A percentile compares a stretch with the other conserved stretches of the same genome.
Evolutionary conservation across 768 basidiomycete genomes (phyloP).

Genomic region (Mycena alexandri): DNA sequence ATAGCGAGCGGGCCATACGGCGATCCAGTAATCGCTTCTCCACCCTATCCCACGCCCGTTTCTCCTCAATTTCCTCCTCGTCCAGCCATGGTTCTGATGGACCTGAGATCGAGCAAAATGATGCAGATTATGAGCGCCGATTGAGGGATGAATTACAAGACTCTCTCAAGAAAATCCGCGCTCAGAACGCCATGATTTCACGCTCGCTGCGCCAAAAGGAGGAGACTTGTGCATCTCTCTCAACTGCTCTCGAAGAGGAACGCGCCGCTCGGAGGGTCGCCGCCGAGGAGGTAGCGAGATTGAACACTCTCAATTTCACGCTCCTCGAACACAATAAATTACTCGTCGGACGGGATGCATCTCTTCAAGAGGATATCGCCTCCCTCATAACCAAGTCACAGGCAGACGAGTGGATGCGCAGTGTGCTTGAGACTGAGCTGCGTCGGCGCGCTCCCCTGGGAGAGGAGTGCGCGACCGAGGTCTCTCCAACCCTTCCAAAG

Average conservation of each 20-base stretch:
- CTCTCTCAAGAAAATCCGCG: constrained; percentile 43
- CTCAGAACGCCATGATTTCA: constrained; percentile 42
- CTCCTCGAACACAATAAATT: constrained; percentile 46
- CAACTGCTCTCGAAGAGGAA: constrained; percentile 39
- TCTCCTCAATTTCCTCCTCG: constrained; percentile 37
- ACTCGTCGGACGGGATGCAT: constrained; percentile 41
- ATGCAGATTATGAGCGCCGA: constrained; percentile 41
- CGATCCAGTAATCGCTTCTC: constrained; percentile 33
- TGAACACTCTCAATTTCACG: constrained; percentile 40
- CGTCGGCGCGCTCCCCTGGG: constrained; percentile 23
- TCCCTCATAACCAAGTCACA: constrained; percentile 41
- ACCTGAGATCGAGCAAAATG: constrained; percentile 34
- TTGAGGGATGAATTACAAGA: constrained; percentile 41
- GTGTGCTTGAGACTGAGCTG: constrained; percentile 39
- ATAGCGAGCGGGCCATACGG: constrained; percentile 39
- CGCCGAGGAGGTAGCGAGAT: constrained; percentile 37
- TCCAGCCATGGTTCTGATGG: constrained; percentile 27
- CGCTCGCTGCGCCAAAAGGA: constrained; percentile 40
- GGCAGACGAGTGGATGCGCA: constrained; percentile 42
- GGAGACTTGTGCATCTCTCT: constrained; percentile 36
- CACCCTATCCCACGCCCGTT: constrained; percentile 34
- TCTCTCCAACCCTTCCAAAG: constrained; percentile 2
- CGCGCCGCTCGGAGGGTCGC: constrained; percentile 35
- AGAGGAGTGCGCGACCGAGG: not conserved
- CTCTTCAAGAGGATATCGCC: constrained; percentile 41